Base-by-base conservation (phyloP, 2,329 filamentous ascomycete genomes). In the Venturia nashicola region DNA sequence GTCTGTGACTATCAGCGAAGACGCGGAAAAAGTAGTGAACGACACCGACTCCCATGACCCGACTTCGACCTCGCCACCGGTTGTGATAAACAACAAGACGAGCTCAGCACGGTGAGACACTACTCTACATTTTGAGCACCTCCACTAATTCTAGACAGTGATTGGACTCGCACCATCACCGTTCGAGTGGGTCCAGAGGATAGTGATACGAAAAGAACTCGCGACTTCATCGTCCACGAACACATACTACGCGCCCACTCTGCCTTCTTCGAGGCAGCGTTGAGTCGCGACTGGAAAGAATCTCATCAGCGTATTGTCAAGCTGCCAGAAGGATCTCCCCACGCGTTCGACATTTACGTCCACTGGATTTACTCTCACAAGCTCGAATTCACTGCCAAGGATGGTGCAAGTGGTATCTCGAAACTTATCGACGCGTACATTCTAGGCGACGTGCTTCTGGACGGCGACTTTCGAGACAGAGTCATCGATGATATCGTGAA, bases 261-360 rank as follows among this genome's bases (percentile, higher is more conserved):
- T 18, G 3, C 51, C 23, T 44, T 63, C 54, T 63, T 63, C 34
- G 48, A 54, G 11, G 43, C 16, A 20, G 61, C 61, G 4, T n/a
- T 62, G 14, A 4, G 18, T 34, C 40, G 42, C 18, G n/a, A 62
- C 12, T 62, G 61, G 61, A 62, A 62, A 62, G 61, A 62, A 51
- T 16, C 61, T n/a, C 4, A 39, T 5, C 36, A 61, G 18, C 59
- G 59, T 27, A 8, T 61, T 20, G 20, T 61, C 18, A 27, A 27
- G 27, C 11, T 61, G 8, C 59, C 59, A n/a, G 23, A 27, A n/a
- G 23, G 9, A 5, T 3, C 6, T n/a, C 34, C 39, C 20, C 16
- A 40, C 32, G 59, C n/a, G 8, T 57, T 34, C 23, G 27, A 57
- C 6, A 34, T 57, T 5, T 57, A 57, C 54, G n/a, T 57, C 14